Conservation (phyloP, 345 rosid genomes). For the Eucalyptus pauciflora region DNA sequence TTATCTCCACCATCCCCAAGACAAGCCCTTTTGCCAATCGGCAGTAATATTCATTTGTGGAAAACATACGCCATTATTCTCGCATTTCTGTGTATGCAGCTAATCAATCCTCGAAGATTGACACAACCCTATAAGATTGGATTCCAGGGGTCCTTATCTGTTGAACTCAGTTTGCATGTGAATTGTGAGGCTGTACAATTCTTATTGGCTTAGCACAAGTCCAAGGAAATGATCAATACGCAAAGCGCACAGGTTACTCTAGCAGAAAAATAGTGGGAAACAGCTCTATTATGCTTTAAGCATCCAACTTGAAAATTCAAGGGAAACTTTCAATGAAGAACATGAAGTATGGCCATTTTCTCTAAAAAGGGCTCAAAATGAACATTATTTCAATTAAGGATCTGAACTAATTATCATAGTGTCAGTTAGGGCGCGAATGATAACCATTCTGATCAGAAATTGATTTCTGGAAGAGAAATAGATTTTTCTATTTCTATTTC, state of each 20-base stretch:
- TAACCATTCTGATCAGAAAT: too few species aligned
- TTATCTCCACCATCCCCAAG: not conserved
- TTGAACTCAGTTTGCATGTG: not conserved
- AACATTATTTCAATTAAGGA: not conserved
- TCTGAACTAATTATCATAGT: not conserved
- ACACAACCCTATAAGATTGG: not conserved
- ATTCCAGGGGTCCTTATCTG: not conserved
- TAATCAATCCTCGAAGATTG: not conserved
- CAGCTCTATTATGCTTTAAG: not conserved
- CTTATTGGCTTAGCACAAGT: not conserved
- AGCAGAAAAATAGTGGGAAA: not conserved
- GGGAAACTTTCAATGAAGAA: not conserved
- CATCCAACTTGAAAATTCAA: not conserved
- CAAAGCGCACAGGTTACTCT: not conserved
- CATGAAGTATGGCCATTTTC: not conserved
- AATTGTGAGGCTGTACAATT: not conserved
- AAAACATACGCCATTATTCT: not conserved
- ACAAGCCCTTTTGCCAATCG: not conserved
- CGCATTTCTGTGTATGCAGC: not conserved
- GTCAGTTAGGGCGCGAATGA: too few species aligned
- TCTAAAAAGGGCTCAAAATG: accelerated
- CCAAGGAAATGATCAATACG: not conserved
- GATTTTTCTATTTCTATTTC: too few species aligned
- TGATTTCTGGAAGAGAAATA: too few species aligned
- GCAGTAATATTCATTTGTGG: not conserved